phyloP scores from a whole-genome alignment of 305 asterid species.

The Fraxinus baroniana region DNA sequence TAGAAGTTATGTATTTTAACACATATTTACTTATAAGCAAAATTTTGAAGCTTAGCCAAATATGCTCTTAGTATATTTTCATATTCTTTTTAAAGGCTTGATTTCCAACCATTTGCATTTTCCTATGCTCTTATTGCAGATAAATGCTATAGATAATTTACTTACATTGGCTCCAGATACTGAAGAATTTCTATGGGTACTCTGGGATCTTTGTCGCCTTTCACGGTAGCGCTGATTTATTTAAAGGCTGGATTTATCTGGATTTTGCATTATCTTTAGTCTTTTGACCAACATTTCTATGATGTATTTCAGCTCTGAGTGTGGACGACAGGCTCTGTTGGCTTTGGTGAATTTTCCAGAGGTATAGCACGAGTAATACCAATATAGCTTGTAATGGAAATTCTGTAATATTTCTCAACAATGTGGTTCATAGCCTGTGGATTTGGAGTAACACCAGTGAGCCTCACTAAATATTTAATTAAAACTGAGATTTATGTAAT shows the following conservation, averaged over 20 bases:
- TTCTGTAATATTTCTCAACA: background rate
- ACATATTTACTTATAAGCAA: background rate
- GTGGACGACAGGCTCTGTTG: constrained; percentile 94
- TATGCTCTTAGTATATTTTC: background rate
- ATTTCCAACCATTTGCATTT: constrained; percentile 25
- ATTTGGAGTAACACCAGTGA: background rate
- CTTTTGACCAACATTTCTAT: constrained; percentile 26
- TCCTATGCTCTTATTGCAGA: constrained; percentile 43
- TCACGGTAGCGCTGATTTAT: constrained; percentile 59
- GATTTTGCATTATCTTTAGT: constrained; percentile 16
- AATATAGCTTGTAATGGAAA: background rate
- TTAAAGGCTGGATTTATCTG: constrained; percentile 21
- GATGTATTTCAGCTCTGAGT: constrained; percentile 67
- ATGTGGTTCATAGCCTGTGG: background rate
- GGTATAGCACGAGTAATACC: constrained; percentile 41
- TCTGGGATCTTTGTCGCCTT: constrained; percentile 94
- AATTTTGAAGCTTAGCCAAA: background rate
- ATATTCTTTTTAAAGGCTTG: background rate
- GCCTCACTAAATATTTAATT: background rate
- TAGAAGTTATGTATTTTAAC: background rate
- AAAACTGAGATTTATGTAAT: background rate
- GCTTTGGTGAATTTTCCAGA: constrained; percentile 86
- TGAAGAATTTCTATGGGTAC: constrained; percentile 88
- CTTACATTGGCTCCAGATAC: constrained; percentile 60
- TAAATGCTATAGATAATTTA: constrained; percentile 67